Base-by-base conservation (phyloP, 768 basidiomycete genomes). In the Coprinellus aureogranulatus region DNA sequence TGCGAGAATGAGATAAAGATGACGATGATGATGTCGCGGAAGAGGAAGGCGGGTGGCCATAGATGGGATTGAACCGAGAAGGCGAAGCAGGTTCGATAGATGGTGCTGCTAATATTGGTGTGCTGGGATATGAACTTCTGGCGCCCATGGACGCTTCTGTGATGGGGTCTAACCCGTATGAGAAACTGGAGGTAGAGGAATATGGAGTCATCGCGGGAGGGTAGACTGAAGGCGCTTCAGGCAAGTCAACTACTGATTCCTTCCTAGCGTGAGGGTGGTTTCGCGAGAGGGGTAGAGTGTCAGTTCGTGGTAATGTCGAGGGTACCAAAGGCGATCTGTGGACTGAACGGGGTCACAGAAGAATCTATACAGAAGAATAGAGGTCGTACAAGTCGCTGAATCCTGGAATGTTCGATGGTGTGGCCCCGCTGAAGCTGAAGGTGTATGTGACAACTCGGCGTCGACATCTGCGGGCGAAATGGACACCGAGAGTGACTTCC, bases 201-300 rank as follows among this genome's bases (percentile, higher is more conserved):
- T 22, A 48, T 22, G 30, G 59, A 47, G 47, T 59, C 57, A 53
- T 54, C 31, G 1, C 81, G 80, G 6, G 73, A 68, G 3, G 84
- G 80, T 1, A 82, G 73, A 59, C 63, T 71, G 39, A 75, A 64
- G 72, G 72, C 25, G 75, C 67, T 53, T 66, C 62, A 42, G 65
- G 22, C 64, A 68, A 12, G 62, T 88, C 86, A 11, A 84, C 57
- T 3, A 89, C 70, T 18, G 89, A 92, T 20, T 83, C 77, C 67
- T 91, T 92, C 31, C 90, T 83, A 0, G 88, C 90, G 60, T 92
- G 90, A 0, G 90, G 90, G 64, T 92, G 90, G 41, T 82, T 78
- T 0, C 83, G 73, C 0, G 82, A 74, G 0, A 87, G 72, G 5
- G 81, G 73, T 25, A 88, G 77, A 10, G 79, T 64, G 44, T 81